Evolutionary conservation across 139 green algal genomes (phyloP), one percentile per base, ranked within the genome.

Genomic region (Picocystis salinarum): DNA sequence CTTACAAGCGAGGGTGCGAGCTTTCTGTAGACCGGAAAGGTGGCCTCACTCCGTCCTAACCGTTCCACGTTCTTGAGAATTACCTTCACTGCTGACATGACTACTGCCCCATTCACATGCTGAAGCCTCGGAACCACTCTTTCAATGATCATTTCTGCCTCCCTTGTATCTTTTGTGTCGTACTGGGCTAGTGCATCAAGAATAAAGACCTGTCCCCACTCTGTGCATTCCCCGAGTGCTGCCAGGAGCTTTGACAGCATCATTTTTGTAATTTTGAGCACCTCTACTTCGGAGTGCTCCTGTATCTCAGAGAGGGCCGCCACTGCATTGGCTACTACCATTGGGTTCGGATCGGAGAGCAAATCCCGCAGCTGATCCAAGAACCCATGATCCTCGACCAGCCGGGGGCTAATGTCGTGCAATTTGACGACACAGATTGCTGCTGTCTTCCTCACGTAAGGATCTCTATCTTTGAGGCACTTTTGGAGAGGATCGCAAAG

Each of bases 241-340:
- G 82, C 73, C 31, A 99, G 70, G 46, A 99, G 76, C 70, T 96
- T 96, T 53, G 76, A 77, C 4, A 94, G 61, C 5, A 68, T 79
- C 34, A 72, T 55, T 23, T 34, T 61, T 25, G 57, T 83, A 45
- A 95, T 62, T 45, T 77, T 54, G 26, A 90, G 74, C 23, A 87
- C 61, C 9, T 6, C 12, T 15, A 37, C 33, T 13, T 34, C 24
- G 44, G 54, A 59, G 29, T 19, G 55, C 50, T 78, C 69, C 41
- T 82, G 64, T 45, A 96, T 93, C 66, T 95, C 89, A 15, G 62
- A 51, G 40, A 99, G 70, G 1, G 85, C 73, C n/a, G 88, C 86
- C 25, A 99, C 71, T 2, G 86, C 79, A 49, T 99, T 99, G 40
- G 88, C 84, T 27, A 99, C 89, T 23, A 99, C 89, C 89, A 99